These are phyloP conservation scores for Acer saccharum DNA, from an alignment of 345 rosid species.

Conservation along the genomic window DNA sequence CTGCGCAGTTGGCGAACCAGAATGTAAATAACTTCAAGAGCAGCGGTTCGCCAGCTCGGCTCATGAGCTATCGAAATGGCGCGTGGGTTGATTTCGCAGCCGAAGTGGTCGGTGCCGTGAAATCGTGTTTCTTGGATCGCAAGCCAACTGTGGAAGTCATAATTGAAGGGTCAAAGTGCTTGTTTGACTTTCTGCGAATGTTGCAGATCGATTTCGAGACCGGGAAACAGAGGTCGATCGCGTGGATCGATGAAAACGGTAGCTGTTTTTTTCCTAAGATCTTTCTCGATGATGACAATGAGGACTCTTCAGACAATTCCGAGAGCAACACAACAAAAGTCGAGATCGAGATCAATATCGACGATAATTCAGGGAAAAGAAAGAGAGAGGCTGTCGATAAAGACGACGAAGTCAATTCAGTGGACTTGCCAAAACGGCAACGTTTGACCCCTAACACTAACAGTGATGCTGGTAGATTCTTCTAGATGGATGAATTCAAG, in stretches of 20 bases:
- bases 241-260: conserved; percentile 53
- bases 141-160: conserved; percentile 30
- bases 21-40: conserved; percentile 32
- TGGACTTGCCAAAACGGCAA: conserved; percentile 25
- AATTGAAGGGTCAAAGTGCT: conserved; percentile 34
- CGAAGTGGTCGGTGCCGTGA: conserved; percentile 26
- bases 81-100: conserved; percentile 38
- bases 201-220: conserved; percentile 40
- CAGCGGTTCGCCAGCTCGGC: conserved; percentile 33
- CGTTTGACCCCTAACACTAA: conserved; percentile 6
- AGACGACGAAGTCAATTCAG: conserved; percentile 40
- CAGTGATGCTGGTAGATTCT: neutral
- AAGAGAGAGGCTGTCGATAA: conserved; percentile 23
- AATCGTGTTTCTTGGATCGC: conserved; percentile 29
- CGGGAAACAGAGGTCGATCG: conserved; percentile 36
- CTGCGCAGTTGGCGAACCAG: conserved; percentile 7
- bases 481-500: conserved; percentile 33
- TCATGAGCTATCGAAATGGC: conserved; percentile 40
- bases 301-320: neutral
- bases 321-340: neutral
- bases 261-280: conserved; percentile 40
- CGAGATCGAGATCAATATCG: conserved; percentile 18
- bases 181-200: conserved; percentile 51
- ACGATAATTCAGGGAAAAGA: conserved; percentile 28
- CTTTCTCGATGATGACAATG: conserved; percentile 22